phyloP scores from a whole-genome alignment of 2,329 filamentous ascomycete species.

The Hypomyces perniciosus region DNA sequence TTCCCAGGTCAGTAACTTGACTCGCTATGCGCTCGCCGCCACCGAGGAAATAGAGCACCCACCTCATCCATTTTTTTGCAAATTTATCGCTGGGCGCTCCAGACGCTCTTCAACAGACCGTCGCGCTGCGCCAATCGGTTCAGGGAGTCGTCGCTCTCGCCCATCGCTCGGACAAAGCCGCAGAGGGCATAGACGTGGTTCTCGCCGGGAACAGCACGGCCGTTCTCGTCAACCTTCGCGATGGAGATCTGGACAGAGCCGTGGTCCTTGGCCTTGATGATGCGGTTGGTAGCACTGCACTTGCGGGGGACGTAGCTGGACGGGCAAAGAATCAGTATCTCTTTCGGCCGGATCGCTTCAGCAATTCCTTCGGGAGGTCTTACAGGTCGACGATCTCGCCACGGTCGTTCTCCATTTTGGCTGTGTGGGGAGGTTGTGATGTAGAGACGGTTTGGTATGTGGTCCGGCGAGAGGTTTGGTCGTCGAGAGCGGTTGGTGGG shows the following conservation, averaged over 20 bases:
- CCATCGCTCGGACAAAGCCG: constrained; percentile 96
- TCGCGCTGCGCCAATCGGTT: constrained; percentile 96
- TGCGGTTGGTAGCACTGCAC: constrained; percentile 98
- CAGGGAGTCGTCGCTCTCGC: constrained; percentile 93
- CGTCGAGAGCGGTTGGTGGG: constrained; percentile 26
- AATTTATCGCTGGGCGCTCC: constrained; percentile 66
- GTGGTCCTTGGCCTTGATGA: constrained; percentile 99
- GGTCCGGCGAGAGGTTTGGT: constrained; percentile 25
- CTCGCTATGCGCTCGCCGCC: background rate
- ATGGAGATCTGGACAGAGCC: constrained; percentile 95
- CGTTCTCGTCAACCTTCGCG: constrained; percentile 98
- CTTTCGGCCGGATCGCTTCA: constrained; percentile 10
- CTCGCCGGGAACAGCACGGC: constrained; percentile 86
- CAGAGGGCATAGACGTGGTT: constrained; percentile 96
- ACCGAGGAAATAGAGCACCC: constrained; percentile 11
- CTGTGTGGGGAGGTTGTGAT: constrained; percentile 29
- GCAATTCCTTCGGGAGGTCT: constrained; percentile 32
- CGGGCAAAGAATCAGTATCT: constrained; percentile 22
- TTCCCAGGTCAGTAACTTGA: constrained; percentile 12
- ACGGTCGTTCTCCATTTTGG: constrained; percentile 99
- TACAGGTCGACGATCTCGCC: constrained; percentile 99
- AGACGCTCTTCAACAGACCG: constrained; percentile 94
- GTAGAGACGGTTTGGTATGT: constrained; percentile 23
- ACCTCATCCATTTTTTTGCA: constrained; percentile 11
- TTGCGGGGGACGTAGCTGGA: constrained; percentile 94